Evolutionary conservation across 2,329 filamentous ascomycete species (phyloP).

Genomic region (Exophiala bonariae): DNA sequence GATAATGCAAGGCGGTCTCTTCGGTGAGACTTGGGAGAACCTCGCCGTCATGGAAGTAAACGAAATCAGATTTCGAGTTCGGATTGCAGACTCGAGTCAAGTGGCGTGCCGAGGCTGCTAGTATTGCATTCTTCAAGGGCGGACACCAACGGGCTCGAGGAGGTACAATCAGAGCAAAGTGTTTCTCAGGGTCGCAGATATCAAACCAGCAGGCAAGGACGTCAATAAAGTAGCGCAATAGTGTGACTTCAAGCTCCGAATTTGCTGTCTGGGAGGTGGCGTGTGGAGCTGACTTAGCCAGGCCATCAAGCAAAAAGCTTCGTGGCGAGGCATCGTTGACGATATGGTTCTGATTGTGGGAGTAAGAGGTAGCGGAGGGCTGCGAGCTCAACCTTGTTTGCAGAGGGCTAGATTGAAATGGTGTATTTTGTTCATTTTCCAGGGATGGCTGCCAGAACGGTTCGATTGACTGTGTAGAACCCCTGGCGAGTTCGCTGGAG

Average conservation of each 20-base stretch:
- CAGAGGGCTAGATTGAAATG: no score
- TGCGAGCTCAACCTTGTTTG: no score
- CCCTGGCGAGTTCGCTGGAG: no score
- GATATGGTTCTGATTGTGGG: no score
- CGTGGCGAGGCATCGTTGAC: no score
- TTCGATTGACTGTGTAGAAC: no score
- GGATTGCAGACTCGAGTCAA: constrained; percentile 33
- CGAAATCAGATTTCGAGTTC: constrained; percentile 3
- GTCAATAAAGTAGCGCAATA: constrained; percentile 28
- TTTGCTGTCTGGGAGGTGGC: constrained; percentile 1
- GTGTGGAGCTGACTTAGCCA: constrained; percentile 10
- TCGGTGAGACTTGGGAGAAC: constrained; percentile 33
- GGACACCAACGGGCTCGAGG: constrained; percentile 41
- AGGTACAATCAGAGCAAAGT: constrained; percentile 44
- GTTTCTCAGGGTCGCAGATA: constrained; percentile 41
- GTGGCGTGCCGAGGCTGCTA: constrained; percentile 40
- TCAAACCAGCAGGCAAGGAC: constrained; percentile 38
- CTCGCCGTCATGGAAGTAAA: constrained; percentile 23
- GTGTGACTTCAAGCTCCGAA: constrained; percentile 11
- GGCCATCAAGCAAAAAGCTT: constrained; percentile 1
- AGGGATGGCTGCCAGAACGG: no score
- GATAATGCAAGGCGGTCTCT: constrained; percentile 41
- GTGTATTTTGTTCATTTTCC: no score
- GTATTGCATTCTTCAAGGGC: constrained; percentile 41
- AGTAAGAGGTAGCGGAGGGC: no score